These are phyloP conservation scores for Sclerotinia spermophila DNA, from an alignment of 2,329 filamentous ascomycete species.

Conservation along the genomic window DNA sequence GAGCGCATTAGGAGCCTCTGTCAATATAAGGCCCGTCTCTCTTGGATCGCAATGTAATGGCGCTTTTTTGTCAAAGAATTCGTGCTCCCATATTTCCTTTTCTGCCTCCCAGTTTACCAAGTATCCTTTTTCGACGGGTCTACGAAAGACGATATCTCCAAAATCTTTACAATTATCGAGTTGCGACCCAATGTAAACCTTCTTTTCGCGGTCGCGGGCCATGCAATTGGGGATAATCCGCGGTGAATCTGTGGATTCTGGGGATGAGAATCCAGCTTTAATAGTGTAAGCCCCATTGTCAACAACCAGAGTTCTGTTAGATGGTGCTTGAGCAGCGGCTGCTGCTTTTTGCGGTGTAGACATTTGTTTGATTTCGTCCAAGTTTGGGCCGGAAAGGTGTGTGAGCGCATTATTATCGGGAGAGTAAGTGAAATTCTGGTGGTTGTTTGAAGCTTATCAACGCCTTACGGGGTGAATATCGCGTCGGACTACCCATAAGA, in stretches of 20 bases:
- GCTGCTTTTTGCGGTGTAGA: slow-evolving; percentile 47
- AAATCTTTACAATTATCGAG: slow-evolving; percentile 79
- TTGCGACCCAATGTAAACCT: slow-evolving; percentile 76
- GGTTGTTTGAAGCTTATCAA: slow-evolving; percentile 3
- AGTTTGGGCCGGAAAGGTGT: neutral
- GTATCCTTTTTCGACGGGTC: slow-evolving; percentile 91
- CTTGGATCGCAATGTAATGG: slow-evolving; percentile 67
- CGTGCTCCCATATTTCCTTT: slow-evolving; percentile 91
- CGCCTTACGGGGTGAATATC: neutral
- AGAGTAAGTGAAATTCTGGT: neutral
- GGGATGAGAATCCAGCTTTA: slow-evolving; percentile 72
- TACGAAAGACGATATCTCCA: slow-evolving; percentile 79
- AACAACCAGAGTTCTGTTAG: slow-evolving; percentile 71
- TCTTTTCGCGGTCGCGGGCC: slow-evolving; percentile 74
- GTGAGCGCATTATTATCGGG: neutral
- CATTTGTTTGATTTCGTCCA: neutral
- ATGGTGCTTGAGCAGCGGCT: slow-evolving; percentile 48
- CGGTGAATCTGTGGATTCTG: slow-evolving; percentile 49
- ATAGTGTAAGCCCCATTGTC: slow-evolving; percentile 92
- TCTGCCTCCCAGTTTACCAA: slow-evolving; percentile 96
- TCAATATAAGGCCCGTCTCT: slow-evolving; percentile 78
- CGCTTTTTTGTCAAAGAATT: slow-evolving; percentile 72
- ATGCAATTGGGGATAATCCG: slow-evolving; percentile 82
- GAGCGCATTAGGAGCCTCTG: slow-evolving; percentile 81
- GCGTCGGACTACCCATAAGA: neutral